Base-by-base conservation (phyloP, 1,284 basidiomycete species). In the Waitea zeae region DNA sequence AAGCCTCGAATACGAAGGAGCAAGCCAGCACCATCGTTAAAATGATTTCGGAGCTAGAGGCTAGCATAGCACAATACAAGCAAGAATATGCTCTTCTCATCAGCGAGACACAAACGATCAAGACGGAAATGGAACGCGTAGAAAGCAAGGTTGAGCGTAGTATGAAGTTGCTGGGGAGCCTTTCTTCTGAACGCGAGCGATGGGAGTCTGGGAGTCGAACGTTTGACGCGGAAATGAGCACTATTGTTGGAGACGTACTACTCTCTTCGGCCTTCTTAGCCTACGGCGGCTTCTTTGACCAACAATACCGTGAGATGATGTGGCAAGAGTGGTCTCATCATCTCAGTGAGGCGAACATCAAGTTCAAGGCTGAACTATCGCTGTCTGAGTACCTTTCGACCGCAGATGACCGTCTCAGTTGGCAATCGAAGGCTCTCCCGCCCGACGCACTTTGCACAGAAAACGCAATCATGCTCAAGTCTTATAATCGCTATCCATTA, bases 401-500 rank as follows among this genome's bases (percentile, higher is more conserved):
- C 2, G 92, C 95, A 1, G 95, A 99, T 48, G 89, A 98, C 49
- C 81, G 93, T 33, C 70, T 97, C 38, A 78, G 70, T 44, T 99
- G 93, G 95, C 89, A 93, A 54, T 83, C 88, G 13, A 90, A 90
- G 48, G 82, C 87, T 1, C 64, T 99, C 11, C 95, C 95, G 1
- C 78, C 88, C 5, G 93, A 99, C 56, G 92, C 86, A 42, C 66
- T 98, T 22, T 96, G 90, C 47, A 89, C 84, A 1, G 95, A 98
- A 58, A 99, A 99, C 51, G 95, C 95, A 7, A 93, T 98, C 59
- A 98, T 95, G 86, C 74, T 99, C 51, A 92, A 95, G 52, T 79
- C 89, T 31, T 97, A 93, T 71, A 90, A 90, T 51, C 86, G 95
- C 12, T 98, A 97, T 53, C 96, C 95, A 2, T 71, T 99, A 36